Evolutionary conservation across 1,284 basidiomycete species (phyloP), one percentile per base, ranked within the genome.

Genomic region (Earliella scabrosa): DNA sequence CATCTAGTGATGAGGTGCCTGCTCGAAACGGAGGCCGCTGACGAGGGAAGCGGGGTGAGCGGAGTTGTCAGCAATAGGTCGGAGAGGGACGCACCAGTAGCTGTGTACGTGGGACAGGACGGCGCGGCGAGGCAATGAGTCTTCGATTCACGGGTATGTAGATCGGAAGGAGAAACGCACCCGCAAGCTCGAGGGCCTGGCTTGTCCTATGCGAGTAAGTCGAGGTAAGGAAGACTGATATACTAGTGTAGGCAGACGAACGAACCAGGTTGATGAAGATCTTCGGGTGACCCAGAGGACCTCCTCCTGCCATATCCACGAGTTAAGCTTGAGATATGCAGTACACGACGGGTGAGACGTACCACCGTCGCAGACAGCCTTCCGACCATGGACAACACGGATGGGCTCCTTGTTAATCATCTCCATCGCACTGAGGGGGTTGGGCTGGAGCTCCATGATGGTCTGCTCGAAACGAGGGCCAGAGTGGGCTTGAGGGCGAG

Each of bases 201-300:
- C 70, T 90, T 83, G 77, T 93, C 90, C 86, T 92, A 63, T 41
- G 43, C 7, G 14, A 26, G 36, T 10, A 23, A 38, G 16, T 13
- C 34, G 5, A n/a, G 20, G 29, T 40, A 24, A 21, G 39, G 44
- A 11, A 34, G 3, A 21, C 29, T 40, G 2, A 45, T 24, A 31
- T 10, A 29, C 27, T 50, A 26, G 51, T 52, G 45, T 44, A 5
- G 4, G 11, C 32, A 23, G 21, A n/a, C 63, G 38, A 4, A 70
- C 87, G 55, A 65, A 92, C 95, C 71, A 98, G 74, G 80, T 98
- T 98, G 75, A 98, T 97, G 71, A 86, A 98, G 63, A 98, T 88
- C 80, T 94, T 95, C 14, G 97, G 97, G 73, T 99, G 97, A 44
- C 97, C 97, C 31, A 99, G 83, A 46, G 97, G 86, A n/a, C 97